These are phyloP conservation scores for Jamesozyma spencerorum DNA, from an alignment of 805 yeast species.

Conservation along the genomic window DNA sequence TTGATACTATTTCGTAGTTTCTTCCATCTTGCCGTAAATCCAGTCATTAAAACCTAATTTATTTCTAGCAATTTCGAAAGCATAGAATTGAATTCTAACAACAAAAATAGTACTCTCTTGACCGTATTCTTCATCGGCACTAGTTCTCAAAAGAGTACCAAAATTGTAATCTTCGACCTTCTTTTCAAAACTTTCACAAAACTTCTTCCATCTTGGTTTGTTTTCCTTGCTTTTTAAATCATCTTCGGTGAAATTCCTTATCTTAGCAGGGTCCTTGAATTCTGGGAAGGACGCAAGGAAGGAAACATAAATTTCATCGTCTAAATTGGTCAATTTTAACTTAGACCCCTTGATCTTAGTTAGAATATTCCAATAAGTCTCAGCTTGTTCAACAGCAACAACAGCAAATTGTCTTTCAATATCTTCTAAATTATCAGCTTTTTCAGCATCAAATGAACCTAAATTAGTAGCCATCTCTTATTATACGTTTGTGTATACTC, in stretches of 20 bases:
- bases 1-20: too few species aligned
- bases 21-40: slow-evolving; percentile 38
- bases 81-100: slow-evolving; percentile 90
- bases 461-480: not conserved
- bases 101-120: slow-evolving; percentile 81
- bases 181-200: slow-evolving; percentile 72
- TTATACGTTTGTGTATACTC: too few species aligned
- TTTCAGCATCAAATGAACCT: slow-evolving; percentile 63
- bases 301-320: slow-evolving; percentile 56
- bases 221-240: slow-evolving; percentile 73
- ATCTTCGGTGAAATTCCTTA: slow-evolving; percentile 57
- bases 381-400: slow-evolving; percentile 91
- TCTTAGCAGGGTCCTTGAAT: slow-evolving; percentile 50
- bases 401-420: slow-evolving; percentile 97
- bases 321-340: slow-evolving; percentile 61
- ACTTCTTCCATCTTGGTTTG: slow-evolving; percentile 85
- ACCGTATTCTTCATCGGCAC: slow-evolving; percentile 61
- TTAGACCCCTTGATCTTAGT: slow-evolving; percentile 69
- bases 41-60: slow-evolving; percentile 87
- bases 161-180: slow-evolving; percentile 83
- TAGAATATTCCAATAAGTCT: slow-evolving; percentile 81
- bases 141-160: slow-evolving; percentile 84
- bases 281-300: slow-evolving; percentile 81
- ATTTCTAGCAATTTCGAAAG: slow-evolving; percentile 90
- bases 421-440: slow-evolving; percentile 89